Percentiles rank a stretch among this genome's conserved stretches.
Evolutionary conservation across 495 filamentous ascomycete species (phyloP).

Genomic region (Aspergillus bridgeri): DNA sequence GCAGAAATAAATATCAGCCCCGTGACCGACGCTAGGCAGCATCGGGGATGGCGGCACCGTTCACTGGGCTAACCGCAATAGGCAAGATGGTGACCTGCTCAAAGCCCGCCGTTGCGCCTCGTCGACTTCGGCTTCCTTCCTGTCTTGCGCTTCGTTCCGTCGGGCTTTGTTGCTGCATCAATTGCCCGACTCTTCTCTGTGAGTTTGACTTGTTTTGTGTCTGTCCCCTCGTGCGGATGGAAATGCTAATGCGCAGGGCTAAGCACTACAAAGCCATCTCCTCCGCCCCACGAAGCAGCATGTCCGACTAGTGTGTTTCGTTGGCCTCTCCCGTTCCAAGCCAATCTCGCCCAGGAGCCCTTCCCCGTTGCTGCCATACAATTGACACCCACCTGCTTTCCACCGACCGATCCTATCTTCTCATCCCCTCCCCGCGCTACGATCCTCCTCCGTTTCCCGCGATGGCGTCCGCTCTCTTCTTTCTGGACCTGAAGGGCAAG

Average conservation of each 20-base stretch:
- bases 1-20: slow-evolving; percentile 20
- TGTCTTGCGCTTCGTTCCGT: not conserved
- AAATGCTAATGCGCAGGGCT: slow-evolving; percentile 3
- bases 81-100: not conserved
- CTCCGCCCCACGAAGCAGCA: slow-evolving; percentile 8
- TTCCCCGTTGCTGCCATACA: slow-evolving; percentile 16
- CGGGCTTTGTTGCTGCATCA: not conserved
- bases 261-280: not conserved
- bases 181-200: not conserved
- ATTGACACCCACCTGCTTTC: slow-evolving; percentile 4
- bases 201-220: not conserved
- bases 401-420: not conserved
- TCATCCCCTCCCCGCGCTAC: slow-evolving; percentile 18
- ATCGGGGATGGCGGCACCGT: slow-evolving; percentile 15
- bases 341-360: slow-evolving; percentile 14
- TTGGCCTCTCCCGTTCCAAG: slow-evolving; percentile 15
- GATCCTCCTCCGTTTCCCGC: slow-evolving; percentile 25
- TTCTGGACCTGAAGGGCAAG: slow-evolving; percentile 99
- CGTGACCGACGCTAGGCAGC: slow-evolving; percentile 30
- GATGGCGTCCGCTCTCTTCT: slow-evolving; percentile 99
- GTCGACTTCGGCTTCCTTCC: too few species aligned
- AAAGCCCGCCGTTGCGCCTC: too few species aligned
- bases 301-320: slow-evolving; percentile 20
- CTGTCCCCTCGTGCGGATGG: not conserved
- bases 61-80: not conserved